phyloP scores from a whole-genome alignment of 257 asterid species.

The Cruciata laevipes region DNA sequence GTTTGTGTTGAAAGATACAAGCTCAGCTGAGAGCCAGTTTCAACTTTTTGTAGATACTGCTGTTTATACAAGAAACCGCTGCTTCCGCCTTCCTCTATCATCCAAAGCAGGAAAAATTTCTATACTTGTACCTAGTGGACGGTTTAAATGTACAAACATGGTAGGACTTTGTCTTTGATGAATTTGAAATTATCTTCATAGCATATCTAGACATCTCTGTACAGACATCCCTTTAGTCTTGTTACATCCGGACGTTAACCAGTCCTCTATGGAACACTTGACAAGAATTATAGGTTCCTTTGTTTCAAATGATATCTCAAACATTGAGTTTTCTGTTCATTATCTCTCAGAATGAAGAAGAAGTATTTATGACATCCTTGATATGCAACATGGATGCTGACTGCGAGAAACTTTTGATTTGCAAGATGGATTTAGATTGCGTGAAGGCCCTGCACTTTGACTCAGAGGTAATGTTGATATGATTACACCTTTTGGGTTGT shows the following conservation, averaged over 20 bases:
- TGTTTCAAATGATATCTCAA: neutral
- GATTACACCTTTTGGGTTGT: neutral
- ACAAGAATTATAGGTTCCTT: neutral
- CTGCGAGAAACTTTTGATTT: constrained; percentile 70
- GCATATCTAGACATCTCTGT: neutral
- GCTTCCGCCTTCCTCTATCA: constrained; percentile 85
- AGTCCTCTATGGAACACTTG: neutral
- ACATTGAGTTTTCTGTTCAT: constrained; percentile 3
- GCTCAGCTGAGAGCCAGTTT: constrained; percentile 32
- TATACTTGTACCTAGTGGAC: constrained; percentile 80
- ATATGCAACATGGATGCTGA: constrained; percentile 72
- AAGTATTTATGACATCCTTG: constrained; percentile 78
- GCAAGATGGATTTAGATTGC: constrained; percentile 91
- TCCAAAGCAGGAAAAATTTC: constrained; percentile 91
- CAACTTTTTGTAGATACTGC: constrained; percentile 88
- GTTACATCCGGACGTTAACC: neutral
- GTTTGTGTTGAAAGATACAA: constrained; percentile 59
- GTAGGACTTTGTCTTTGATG: constrained; percentile 35
- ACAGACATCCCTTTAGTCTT: neutral
- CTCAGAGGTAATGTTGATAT: constrained; percentile 51
- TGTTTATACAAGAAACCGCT: constrained; percentile 90
- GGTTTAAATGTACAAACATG: constrained; percentile 81
- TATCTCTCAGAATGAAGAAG: constrained; percentile 62
- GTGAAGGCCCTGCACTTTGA: constrained; percentile 75
- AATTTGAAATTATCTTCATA: neutral